Conservation (phyloP, 1,284 basidiomycete species). For the Ganoderma leucocontextum region DNA sequence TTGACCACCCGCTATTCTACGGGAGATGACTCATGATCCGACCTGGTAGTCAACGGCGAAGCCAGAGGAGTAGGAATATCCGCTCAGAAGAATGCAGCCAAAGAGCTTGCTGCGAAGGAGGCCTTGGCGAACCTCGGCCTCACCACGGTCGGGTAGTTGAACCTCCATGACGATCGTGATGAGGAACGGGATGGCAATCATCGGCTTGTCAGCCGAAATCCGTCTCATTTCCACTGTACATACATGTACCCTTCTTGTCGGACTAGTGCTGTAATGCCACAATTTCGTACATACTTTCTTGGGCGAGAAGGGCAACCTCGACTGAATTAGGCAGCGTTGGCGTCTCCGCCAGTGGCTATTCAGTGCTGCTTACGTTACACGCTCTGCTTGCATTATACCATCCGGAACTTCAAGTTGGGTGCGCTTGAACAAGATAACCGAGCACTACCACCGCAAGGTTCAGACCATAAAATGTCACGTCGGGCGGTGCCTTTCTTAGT, state of each 20-base stretch:
- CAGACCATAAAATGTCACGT: conserved; percentile 36
- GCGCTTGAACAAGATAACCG: conserved; percentile 19
- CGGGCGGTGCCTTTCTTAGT: conserved; percentile 40
- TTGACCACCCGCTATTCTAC: neutral
- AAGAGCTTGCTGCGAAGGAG: conserved; percentile 59
- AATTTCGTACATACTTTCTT: neutral
- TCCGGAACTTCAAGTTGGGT: neutral
- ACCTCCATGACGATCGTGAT: conserved; percentile 2
- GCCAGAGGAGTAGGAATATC: conserved; percentile 54
- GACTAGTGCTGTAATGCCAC: conserved; percentile 2
- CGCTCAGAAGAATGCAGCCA: conserved; percentile 54
- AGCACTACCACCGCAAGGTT: conserved; percentile 22
- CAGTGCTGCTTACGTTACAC: conserved; percentile 20
- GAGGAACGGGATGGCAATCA: conserved; percentile 13
- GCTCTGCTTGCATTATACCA: neutral
- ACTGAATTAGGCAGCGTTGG: conserved; percentile 3
- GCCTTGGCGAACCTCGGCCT: conserved; percentile 43
- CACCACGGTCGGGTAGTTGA: conserved; percentile 12
- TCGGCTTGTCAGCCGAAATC: conserved; percentile 4
- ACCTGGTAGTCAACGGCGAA: conserved; percentile 53
- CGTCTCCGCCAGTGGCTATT: neutral
- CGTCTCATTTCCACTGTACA: conserved; percentile 1
- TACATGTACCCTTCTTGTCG: conserved; percentile 2
- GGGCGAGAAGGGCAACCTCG: neutral
- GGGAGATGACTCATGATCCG: conserved; percentile 11